Evolutionary conservation across 352 stramenopile species (phyloP).

Genomic region (Phytophthora brassicae): DNA sequence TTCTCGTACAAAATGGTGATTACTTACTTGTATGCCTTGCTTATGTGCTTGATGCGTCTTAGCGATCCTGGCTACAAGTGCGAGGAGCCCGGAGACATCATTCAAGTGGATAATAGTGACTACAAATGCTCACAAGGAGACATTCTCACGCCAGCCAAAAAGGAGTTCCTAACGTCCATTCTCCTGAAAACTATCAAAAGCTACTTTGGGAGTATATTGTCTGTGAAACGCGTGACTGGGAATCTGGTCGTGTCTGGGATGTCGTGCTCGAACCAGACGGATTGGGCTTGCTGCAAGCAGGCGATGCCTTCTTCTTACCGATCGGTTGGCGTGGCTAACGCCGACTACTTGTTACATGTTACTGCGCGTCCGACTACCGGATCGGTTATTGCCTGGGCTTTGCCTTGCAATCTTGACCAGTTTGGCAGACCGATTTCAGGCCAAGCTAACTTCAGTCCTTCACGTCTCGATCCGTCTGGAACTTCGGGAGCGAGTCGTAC

Average conservation of each 20-base stretch:
- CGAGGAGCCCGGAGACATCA: conserved; percentile 42
- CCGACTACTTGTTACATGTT: conserved; percentile 80
- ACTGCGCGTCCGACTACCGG: conserved; percentile 72
- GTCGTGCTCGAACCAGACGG: conserved; percentile 35
- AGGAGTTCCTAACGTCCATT: conserved; percentile 68
- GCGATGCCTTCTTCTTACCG: conserved; percentile 53
- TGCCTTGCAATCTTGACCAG: conserved; percentile 82
- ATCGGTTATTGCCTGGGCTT: conserved; percentile 71
- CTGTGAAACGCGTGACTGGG: conserved; percentile 63
- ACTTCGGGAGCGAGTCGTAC: conserved; percentile 42
- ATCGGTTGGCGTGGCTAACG: conserved; percentile 53
- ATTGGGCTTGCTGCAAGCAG: conserved; percentile 69
- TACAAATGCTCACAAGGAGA: conserved; percentile 60
- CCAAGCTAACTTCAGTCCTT: conserved; percentile 81
- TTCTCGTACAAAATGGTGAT: background rate
- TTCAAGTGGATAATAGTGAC: conserved; percentile 46
- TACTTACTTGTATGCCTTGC: background rate
- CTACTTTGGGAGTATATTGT: conserved; percentile 64
- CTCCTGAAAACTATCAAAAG: conserved; percentile 61
- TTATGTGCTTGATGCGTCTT: background rate
- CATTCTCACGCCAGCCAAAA: conserved; percentile 65
- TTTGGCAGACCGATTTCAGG: conserved; percentile 76
- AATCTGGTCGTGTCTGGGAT: conserved; percentile 69
- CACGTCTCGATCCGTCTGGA: conserved; percentile 46
- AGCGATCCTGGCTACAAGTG: conserved; percentile 74